A percentile compares a stretch with the other conserved stretches of the same genome.
Conservation (phyloP, 2,329 filamentous ascomycete genomes). For the Fusarium napiforme region DNA sequence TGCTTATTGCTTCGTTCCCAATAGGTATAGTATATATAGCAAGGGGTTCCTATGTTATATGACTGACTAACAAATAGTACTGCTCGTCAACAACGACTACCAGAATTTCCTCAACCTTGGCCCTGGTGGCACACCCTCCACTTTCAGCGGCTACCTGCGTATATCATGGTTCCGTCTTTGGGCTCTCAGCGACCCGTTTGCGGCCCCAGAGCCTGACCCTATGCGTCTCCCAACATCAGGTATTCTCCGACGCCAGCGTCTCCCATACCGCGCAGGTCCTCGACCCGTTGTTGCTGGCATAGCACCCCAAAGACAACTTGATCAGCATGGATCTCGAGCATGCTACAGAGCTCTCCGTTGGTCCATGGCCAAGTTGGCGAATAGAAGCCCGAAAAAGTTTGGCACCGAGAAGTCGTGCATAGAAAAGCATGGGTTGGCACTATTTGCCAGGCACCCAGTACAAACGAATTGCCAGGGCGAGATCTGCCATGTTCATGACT, state of each 20-base stretch:
- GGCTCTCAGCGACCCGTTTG: slow-evolving; percentile 76
- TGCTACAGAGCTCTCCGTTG: slow-evolving; percentile 67
- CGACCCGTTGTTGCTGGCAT: slow-evolving; percentile 79
- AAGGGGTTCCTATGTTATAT: too few relatives aligned
- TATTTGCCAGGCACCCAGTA: slow-evolving; percentile 75
- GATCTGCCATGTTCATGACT: slow-evolving; percentile 82
- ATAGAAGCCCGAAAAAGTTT: slow-evolving; percentile 58
- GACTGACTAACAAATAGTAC: slow-evolving; percentile 29
- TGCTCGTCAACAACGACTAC: slow-evolving; percentile 76
- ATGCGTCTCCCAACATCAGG: slow-evolving; percentile 65
- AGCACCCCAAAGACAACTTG: slow-evolving; percentile 82
- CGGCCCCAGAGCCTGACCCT: slow-evolving; percentile 63
- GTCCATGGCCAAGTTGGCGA: slow-evolving; percentile 63
- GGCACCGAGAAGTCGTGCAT: slow-evolving; percentile 78
- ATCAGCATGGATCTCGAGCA: slow-evolving; percentile 67
- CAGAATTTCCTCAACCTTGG: slow-evolving; percentile 79
- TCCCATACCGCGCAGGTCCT: slow-evolving; percentile 71
- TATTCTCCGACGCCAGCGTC: slow-evolving; percentile 61
- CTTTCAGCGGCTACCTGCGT: slow-evolving; percentile 76
- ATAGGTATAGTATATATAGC: slow-evolving; percentile 25
- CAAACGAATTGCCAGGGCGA: slow-evolving; percentile 82
- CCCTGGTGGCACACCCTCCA: slow-evolving; percentile 82
- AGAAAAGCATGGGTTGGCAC: slow-evolving; percentile 82
- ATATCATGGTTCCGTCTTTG: slow-evolving; percentile 79
- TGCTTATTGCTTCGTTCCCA: slow-evolving; percentile 62